These are phyloP conservation scores for Monosporascus sp. DNA, from an alignment of 2,329 filamentous ascomycete species.

Conservation along the genomic window DNA sequence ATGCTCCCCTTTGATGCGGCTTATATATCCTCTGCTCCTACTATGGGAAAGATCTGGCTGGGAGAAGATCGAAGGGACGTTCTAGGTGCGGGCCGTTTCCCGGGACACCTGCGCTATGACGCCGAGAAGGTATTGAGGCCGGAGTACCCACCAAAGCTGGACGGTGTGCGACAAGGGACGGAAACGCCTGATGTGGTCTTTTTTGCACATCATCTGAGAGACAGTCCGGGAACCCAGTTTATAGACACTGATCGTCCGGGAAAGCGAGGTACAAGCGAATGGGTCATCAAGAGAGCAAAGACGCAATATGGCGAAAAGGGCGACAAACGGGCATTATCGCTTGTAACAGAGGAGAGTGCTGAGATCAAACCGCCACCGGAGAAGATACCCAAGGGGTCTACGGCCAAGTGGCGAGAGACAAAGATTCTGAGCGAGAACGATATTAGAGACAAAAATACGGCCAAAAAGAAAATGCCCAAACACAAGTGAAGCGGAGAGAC, in stretches of 20 bases:
- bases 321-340: too few relatives aligned
- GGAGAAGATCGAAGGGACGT: slow-evolving; percentile 40
- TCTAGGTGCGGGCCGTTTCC: slow-evolving; percentile 35
- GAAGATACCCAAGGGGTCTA: too few relatives aligned
- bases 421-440: too few relatives aligned
- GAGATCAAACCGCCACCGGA: too few relatives aligned
- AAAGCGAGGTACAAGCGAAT: slow-evolving; percentile 16
- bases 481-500: too few relatives aligned
- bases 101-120: slow-evolving; percentile 28
- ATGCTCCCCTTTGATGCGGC: slow-evolving; percentile 37
- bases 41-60: slow-evolving; percentile 30
- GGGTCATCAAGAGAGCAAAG: slow-evolving; percentile 11
- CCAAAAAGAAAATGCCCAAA: too few relatives aligned
- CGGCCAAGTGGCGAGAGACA: too few relatives aligned
- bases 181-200: slow-evolving; percentile 24
- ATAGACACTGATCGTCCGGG: slow-evolving; percentile 15
- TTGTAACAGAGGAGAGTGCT: too few relatives aligned
- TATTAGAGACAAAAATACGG: too few relatives aligned
- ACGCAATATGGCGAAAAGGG: too few relatives aligned
- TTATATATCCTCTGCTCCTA: slow-evolving; percentile 38
- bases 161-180: slow-evolving; percentile 8
- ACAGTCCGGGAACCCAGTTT: slow-evolving; percentile 3
- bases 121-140: slow-evolving; percentile 10
- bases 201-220: slow-evolving; percentile 16
- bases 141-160: slow-evolving; percentile 17